A percentile compares a stretch with the other conserved stretches of the same genome.
phyloP scores from a whole-genome alignment of 352 stramenopile species.

The Pythium aristosporum region DNA sequence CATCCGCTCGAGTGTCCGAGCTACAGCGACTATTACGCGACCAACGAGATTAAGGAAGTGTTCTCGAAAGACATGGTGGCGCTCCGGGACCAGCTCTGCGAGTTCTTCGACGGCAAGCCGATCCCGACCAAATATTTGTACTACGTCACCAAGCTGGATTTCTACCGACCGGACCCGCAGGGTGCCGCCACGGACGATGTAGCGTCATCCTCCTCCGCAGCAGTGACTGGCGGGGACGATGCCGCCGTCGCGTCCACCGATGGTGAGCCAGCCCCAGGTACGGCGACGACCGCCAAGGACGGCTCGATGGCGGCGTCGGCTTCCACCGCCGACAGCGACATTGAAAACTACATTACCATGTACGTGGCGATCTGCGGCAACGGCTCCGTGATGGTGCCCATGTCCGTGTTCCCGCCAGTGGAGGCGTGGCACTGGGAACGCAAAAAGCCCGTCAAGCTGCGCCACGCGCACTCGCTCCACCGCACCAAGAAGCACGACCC shows the following conservation, averaged over 20 bases:
- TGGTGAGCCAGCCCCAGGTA: neutral
- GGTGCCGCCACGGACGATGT: constrained; percentile 32
- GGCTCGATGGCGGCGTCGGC: neutral
- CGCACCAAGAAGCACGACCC: constrained; percentile 69
- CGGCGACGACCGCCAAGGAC: constrained; percentile 11
- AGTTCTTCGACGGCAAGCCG: constrained; percentile 83
- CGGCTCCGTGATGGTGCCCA: constrained; percentile 83
- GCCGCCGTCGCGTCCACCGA: neutral
- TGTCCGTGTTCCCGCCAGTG: constrained; percentile 79
- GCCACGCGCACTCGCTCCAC: constrained; percentile 80
- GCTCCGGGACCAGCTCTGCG: constrained; percentile 58
- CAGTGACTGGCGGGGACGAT: neutral
- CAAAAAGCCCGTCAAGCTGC: constrained; percentile 82
- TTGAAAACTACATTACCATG: constrained; percentile 74
- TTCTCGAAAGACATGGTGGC: constrained; percentile 71
- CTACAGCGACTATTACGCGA: constrained; percentile 60
- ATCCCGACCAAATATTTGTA: constrained; percentile 85
- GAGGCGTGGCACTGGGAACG: constrained; percentile 84
- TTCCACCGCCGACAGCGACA: constrained; percentile 12
- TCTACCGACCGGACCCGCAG: constrained; percentile 59
- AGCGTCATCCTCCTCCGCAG: neutral
- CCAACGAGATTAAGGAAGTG: constrained; percentile 60
- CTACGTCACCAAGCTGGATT: constrained; percentile 84
- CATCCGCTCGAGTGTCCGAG: constrained; percentile 58
- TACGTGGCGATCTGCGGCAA: constrained; percentile 87